Evolutionary conservation across 2,329 filamentous ascomycete genomes (phyloP), one percentile per base, ranked within the genome.

Genomic region (Sporothrix sp.): DNA sequence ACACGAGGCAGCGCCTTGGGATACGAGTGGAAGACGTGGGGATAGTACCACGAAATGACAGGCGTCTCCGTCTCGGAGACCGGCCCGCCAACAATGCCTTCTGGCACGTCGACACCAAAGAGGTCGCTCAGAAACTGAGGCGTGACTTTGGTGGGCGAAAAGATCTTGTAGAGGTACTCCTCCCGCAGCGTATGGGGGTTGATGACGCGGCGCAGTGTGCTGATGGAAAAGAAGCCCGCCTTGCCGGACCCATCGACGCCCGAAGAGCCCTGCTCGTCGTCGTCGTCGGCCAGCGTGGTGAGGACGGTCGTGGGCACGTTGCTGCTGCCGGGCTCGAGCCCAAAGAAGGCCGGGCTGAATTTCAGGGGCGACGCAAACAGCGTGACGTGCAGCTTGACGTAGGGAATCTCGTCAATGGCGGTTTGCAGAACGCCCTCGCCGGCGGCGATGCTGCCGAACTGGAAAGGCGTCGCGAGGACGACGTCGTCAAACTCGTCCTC

Each of bases 331-430:
- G 74, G 63, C 2, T 71, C 61, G 2, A 94, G 72, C 51, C 79
- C 78, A 71, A 97, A 97, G 62, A 81, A 89, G 3, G 65, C 65
- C 0, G 85, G 76, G 18, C 78, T 82, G n/a, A 95, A 75, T n/a
- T 69, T 74, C 58, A 82, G 78, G 0, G 87, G 81, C 0, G 88
- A 87, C 0, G 90, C 75, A 60, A 98, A 91, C 1, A 97, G 78
- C 0, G 91, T 97, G 48, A 96, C 91, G 61, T 97, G 84, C 0
- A 97, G 75, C 43, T 78, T 77, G 3, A 88, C 86, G 63, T 96
- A 98, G 0, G 87, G 85, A n/a, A 96, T 82, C 40, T 77, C 65
- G 57, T 93, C 85, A 2, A 94, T 88, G 4, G 69, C 65, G 28
- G 76, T 71, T 49, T 87, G 84, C 14, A 90, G 76, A 21, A 95